Evolutionary conservation across 805 yeast genomes (phyloP), one percentile per base, ranked within the genome.

Genomic region (Candida alai): DNA sequence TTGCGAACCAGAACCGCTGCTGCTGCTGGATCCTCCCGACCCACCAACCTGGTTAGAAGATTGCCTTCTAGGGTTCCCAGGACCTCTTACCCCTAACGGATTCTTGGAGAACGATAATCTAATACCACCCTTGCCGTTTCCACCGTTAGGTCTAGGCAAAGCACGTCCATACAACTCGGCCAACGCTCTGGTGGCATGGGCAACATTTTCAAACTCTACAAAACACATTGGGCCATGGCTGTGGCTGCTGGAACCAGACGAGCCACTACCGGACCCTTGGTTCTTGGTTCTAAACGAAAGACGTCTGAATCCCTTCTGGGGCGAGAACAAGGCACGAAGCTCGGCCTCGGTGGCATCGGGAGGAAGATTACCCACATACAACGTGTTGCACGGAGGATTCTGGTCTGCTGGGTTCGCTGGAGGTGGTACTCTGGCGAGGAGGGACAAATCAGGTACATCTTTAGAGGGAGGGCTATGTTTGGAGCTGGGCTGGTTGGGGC

Each of bases 321-420:
- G 82, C 24, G 93, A 74, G 56, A 93, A 93, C 43, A 93, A 63
- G 24, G 85, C 80, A 47, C 96, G 77, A 43, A 93, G 73, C 58
- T 93, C 98, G 37, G 82, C 83, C 55, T 93, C 98, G 2, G 94
- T 82, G 2, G 97, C 95, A 65, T 93, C 96, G 12, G 96, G 96
- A 3, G 98, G 97, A 51, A 93, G 70, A 57, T 93, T 93, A 13
- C 98, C 98, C 30, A 93, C 98, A 51, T 93, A 93, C 37, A 93
- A 67, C 0, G 98, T 93, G 58, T 93, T 93, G 64, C 98, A 93
- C 6, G 98, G 98, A 3, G 98, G 97, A 54, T 93, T 93, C 62
- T 93, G 98, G 60, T 93, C 98, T 2, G 98, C 97, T 5, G 98
- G 98, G 52, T 90, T 90, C 1, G 96, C 96, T 5, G 94, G 95